Conservation (phyloP, 805 yeast genomes). For the Starmerella vaccinii region DNA sequence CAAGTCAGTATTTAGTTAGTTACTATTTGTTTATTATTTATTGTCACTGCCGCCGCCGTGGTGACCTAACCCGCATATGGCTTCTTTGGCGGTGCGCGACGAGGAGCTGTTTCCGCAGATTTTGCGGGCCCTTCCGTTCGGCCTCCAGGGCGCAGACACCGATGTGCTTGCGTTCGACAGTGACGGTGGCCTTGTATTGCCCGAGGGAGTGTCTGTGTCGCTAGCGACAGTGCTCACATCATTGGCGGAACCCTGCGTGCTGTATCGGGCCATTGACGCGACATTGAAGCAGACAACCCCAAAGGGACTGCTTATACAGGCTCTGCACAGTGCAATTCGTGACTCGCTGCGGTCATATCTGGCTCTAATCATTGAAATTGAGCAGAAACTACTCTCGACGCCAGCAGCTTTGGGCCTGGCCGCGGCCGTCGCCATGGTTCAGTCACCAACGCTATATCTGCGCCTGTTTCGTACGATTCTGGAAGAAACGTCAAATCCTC, state of each 20-base stretch:
- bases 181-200: conserved; percentile 6
- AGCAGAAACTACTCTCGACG: conserved; percentile 26
- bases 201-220: conserved; percentile 39
- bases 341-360: conserved; percentile 38
- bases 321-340: conserved; percentile 44
- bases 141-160: conserved; percentile 22
- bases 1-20: too few species aligned
- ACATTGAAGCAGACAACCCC: conserved; percentile 29
- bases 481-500: conserved; percentile 27
- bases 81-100: neutral
- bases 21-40: neutral
- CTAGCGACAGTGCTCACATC: conserved; percentile 45
- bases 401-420: neutral
- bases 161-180: conserved; percentile 7
- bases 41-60: neutral
- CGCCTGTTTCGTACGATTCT: conserved; percentile 45
- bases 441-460: conserved; percentile 45
- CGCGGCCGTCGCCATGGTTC: conserved; percentile 26
- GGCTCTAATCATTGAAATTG: conserved; percentile 37
- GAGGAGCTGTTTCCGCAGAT: conserved; percentile 8
- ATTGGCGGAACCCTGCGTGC: conserved; percentile 61
- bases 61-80: conserved; percentile 1
- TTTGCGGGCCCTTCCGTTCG: conserved; percentile 37
- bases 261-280: conserved; percentile 42
- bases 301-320: conserved; percentile 45